phyloP scores from a whole-genome alignment of 257 asterid genomes.

The Solanum rostratum region DNA sequence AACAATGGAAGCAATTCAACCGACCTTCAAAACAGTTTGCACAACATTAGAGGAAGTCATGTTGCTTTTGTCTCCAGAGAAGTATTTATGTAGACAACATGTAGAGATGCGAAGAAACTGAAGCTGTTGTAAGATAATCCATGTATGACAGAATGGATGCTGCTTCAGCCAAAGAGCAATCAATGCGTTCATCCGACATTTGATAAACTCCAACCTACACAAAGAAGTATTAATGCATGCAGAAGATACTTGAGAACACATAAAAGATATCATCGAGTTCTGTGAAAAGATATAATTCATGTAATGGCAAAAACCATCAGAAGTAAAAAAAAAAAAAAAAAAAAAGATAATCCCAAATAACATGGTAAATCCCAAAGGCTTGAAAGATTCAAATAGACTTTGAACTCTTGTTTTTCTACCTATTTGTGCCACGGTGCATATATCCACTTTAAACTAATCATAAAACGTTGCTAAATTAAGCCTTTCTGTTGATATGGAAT shows the following conservation, averaged over 20 bases:
- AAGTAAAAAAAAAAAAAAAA: too few relatives aligned
- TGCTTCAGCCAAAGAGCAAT: slow-evolving; percentile 96
- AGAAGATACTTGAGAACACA: neutral
- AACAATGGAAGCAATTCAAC: neutral
- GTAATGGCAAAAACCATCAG: neutral
- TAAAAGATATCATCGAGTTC: neutral
- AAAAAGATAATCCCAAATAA: neutral
- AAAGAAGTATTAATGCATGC: neutral
- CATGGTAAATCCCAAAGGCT: neutral
- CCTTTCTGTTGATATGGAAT: neutral
- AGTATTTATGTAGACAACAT: slow-evolving; percentile 89
- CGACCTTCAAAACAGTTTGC: slow-evolving; percentile 81
- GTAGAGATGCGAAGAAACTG: slow-evolving; percentile 69
- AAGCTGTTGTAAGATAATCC: slow-evolving; percentile 68
- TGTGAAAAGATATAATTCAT: neutral
- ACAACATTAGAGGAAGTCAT: slow-evolving; percentile 96
- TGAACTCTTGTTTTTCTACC: neutral
- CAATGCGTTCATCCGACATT: slow-evolving; percentile 79
- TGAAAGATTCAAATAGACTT: neutral
- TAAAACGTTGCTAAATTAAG: neutral
- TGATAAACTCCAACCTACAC: slow-evolving; percentile 85
- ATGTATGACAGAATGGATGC: slow-evolving; percentile 80
- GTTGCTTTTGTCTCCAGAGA: slow-evolving; percentile 96
- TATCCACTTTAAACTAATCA: neutral
- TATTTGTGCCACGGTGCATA: neutral